Base-by-base conservation (phyloP, 495 filamentous ascomycete species). In the Penicillium crystallinum region DNA sequence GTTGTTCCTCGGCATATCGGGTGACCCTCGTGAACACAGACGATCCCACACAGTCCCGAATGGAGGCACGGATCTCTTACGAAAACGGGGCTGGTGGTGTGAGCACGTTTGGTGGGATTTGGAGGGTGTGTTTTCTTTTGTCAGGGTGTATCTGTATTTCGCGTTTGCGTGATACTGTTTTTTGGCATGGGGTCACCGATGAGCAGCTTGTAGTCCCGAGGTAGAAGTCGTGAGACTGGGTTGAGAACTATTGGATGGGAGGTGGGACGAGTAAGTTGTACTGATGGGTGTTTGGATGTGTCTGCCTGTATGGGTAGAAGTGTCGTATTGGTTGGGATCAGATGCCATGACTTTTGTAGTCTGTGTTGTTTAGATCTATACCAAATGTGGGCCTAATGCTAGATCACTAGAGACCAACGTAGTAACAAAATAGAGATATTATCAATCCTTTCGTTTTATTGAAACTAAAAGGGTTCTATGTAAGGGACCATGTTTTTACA, bases 401-500 rank as follows among this genome's bases (percentile, higher is more conserved):
- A 4, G 14, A 25, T 42, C 3, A 8, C 14, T 9, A 18, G 8
- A 21, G 47, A 23, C 15, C 27, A 22, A 18, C 15, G 14, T 7
- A 27, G 48, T 42, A 15, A 11, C 14, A 34, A 40, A 36, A 42
- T 17, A 21, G 41, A 52, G 48, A 54, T 40, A 58, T 66, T 61
- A 54, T 66, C 59, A 64, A 56, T 60, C 55, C 55, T 66, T 61
- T 61, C 31, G 41, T 44, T 54, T 58, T 64, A 58, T 64, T 61
- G 55, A 44, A 56, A 61, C 55, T 61, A 46, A 43, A 46, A 58
- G 55, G 49, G 44, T 54, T 66, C 63, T 66, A 65, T 63, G 62
- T 63, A 64, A 63, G 52, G 44, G 60, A 39, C 57, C 51, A 64
- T 64, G 47, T 61, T 65, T 50, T 57, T 66, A 66, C 63, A 63